These are phyloP conservation scores for Takashimella tepidaria DNA, from an alignment of 1,284 basidiomycete species.

Conservation along the genomic window DNA sequence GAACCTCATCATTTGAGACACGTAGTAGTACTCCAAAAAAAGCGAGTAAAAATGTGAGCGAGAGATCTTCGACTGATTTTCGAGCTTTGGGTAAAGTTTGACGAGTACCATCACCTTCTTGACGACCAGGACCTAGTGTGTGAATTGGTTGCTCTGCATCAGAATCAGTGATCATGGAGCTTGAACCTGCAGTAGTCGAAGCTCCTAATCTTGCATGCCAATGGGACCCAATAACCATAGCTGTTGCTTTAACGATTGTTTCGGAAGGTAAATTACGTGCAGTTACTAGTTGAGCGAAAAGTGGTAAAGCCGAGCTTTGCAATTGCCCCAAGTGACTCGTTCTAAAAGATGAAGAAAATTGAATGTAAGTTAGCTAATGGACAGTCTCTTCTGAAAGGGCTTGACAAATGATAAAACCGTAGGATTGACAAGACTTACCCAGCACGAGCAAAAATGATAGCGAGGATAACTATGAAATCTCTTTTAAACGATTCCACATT, in stretches of 20 bases:
- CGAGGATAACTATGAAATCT: conserved; percentile 60
- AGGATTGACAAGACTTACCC: conserved; percentile 44
- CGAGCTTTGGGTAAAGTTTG: conserved; percentile 16
- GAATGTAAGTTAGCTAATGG: background rate
- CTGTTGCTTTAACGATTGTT: conserved; percentile 66
- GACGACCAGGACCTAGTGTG: conserved; percentile 13
- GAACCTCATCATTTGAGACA: conserved; percentile 57
- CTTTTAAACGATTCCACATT: conserved; percentile 63
- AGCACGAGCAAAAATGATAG: conserved; percentile 37
- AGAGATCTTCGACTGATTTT: conserved; percentile 57
- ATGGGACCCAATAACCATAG: conserved; percentile 68
- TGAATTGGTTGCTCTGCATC: conserved; percentile 35
- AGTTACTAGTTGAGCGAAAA: conserved; percentile 53
- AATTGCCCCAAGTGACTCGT: conserved; percentile 22
- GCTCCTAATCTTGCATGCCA: conserved; percentile 71
- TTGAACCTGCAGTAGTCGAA: conserved; percentile 15
- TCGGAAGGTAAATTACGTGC: conserved; percentile 69
- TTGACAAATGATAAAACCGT: conserved; percentile 3
- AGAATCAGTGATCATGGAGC: background rate
- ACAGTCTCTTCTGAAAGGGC: too few relatives aligned
- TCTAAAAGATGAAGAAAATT: conserved; percentile 45
- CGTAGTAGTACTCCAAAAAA: conserved; percentile 64
- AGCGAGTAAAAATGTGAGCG: conserved; percentile 67
- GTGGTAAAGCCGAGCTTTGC: conserved; percentile 12
- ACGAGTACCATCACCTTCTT: conserved; percentile 17